Percentiles rank a stretch among this genome's conserved stretches.
These are phyloP conservation scores for Beta macrorhiza DNA, from an alignment of 179 eudicot genomes.

Conservation along the genomic window DNA sequence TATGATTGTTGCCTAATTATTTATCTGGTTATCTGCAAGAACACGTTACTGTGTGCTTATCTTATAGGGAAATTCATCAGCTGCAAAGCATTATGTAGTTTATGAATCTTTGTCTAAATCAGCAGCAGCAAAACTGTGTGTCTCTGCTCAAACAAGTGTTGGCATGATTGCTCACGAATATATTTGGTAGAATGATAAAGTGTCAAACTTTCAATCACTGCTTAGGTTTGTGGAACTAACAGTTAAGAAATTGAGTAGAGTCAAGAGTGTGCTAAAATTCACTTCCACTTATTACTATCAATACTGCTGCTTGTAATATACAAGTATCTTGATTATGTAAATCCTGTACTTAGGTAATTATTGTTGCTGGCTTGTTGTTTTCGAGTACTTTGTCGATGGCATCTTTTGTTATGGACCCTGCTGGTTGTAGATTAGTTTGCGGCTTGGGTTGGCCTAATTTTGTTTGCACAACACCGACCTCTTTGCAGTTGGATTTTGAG, in stretches of 20 bases:
- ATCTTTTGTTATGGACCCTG: neutral
- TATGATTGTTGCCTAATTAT: neutral
- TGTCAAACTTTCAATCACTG: neutral
- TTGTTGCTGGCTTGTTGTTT: too few relatives aligned
- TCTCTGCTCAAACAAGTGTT: neutral
- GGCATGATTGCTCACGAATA: neutral
- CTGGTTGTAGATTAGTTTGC: too few relatives aligned
- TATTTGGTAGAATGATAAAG: neutral
- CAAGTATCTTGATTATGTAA: neutral
- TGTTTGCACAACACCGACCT: neutral
- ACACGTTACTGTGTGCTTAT: neutral
- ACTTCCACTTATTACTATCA: neutral
- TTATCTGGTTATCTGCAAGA: neutral
- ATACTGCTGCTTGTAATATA: neutral
- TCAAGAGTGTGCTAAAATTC: neutral
- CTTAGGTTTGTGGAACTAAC: neutral
- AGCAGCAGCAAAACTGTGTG: conserved; percentile 1
- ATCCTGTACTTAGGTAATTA: neutral
- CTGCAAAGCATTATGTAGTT: neutral
- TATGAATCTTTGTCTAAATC: neutral
- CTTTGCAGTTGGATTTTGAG: neutral
- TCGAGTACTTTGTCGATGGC: too few relatives aligned
- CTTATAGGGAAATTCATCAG: neutral
- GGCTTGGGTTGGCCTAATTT: too few relatives aligned
- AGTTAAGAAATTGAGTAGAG: neutral